Percentiles rank a stretch among this genome's conserved stretches.
Evolutionary conservation across 2,329 filamentous ascomycete species (phyloP).

Genomic region (Trichoderma brevicompactum): DNA sequence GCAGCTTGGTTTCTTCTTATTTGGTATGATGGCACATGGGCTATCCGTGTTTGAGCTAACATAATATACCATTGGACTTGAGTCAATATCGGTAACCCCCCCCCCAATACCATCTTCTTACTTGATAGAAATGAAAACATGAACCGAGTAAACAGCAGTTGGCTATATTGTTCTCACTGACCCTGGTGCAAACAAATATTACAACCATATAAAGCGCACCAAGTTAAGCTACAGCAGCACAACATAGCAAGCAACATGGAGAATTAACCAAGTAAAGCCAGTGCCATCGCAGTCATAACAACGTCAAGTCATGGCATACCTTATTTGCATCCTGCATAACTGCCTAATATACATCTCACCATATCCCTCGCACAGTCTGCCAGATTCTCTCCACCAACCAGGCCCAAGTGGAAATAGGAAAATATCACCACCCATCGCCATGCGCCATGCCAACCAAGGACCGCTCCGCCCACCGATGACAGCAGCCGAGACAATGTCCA

Average conservation of each 20-base stretch:
- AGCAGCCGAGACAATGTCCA: slow-evolving; percentile 29
- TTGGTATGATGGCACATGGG: too few species aligned
- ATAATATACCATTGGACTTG: too few species aligned
- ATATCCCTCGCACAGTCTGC: slow-evolving; percentile 23
- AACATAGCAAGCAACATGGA: too few species aligned
- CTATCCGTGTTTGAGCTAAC: too few species aligned
- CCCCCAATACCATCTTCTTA: too few species aligned
- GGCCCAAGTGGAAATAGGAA: slow-evolving; percentile 27
- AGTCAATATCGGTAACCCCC: too few species aligned
- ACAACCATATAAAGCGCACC: too few species aligned
- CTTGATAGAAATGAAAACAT: too few species aligned
- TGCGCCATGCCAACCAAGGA: slow-evolving; percentile 31
- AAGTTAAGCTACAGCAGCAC: not conserved
- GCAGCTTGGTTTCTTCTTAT: too few species aligned
- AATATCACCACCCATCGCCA: slow-evolving; percentile 29
- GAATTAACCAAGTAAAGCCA: slow-evolving; percentile 1
- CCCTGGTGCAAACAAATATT: too few species aligned
- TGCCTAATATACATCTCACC: slow-evolving; percentile 29
- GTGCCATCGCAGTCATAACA: slow-evolving; percentile 12
- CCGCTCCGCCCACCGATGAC: slow-evolving; percentile 30
- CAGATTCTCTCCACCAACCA: slow-evolving; percentile 18
- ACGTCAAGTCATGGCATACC: slow-evolving; percentile 22
- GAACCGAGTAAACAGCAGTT: too few species aligned
- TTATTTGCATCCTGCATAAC: slow-evolving; percentile 25
- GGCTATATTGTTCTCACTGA: too few species aligned